Conservation (phyloP, 1,284 basidiomycete species). For the Apiotrichum veenhuisii region DNA sequence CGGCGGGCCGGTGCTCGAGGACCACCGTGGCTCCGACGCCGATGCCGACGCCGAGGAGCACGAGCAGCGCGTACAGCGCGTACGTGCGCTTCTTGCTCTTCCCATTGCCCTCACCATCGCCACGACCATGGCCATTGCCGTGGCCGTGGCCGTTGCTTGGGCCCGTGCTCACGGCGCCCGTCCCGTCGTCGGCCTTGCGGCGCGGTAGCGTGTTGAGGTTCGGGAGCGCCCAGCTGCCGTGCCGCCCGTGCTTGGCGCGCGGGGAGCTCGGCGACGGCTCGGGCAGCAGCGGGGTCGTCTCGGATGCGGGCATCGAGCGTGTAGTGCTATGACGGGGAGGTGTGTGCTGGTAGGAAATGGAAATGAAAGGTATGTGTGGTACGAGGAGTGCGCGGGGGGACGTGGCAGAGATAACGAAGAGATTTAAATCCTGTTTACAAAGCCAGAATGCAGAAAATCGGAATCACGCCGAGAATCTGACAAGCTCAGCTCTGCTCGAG, state of each 20-base stretch:
- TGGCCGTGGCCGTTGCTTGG: background rate
- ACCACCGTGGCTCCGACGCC: slow-evolving; percentile 11
- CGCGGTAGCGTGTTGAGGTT: background rate
- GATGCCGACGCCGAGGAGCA: slow-evolving; percentile 7
- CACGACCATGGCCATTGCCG: too few species aligned
- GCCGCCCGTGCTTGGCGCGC: background rate
- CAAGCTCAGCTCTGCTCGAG: too few species aligned
- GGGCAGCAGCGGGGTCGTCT: slow-evolving; percentile 16
- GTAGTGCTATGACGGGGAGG: background rate
- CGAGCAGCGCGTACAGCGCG: slow-evolving; percentile 3
- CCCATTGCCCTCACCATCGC: too few species aligned
- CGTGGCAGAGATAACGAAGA: too few species aligned
- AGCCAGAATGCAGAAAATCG: too few species aligned
- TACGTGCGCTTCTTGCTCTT: background rate
- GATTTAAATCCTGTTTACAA: too few species aligned
- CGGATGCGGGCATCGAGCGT: slow-evolving; percentile 1
- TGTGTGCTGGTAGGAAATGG: background rate
- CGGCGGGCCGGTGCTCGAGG: background rate
- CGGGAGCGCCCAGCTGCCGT: background rate
- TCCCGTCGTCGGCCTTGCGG: background rate
- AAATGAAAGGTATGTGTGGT: background rate
- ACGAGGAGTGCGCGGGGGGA: too few species aligned
- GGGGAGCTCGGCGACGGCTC: background rate
- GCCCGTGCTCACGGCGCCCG: background rate
- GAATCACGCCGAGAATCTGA: too few species aligned